phyloP scores from a whole-genome alignment of 306 rosid species.

The Vicia villosa region DNA sequence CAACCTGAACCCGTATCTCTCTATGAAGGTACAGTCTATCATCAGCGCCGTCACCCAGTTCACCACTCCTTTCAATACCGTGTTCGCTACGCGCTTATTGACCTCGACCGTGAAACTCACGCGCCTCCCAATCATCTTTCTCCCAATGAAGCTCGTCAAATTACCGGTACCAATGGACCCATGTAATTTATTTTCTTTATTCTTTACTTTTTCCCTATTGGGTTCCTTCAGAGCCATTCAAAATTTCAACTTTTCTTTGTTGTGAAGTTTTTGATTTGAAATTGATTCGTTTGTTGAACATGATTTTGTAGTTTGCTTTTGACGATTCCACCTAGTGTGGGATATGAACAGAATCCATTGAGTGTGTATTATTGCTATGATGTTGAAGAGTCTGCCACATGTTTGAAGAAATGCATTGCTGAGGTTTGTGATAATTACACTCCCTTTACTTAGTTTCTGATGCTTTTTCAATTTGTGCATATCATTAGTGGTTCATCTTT shows the following conservation, averaged over 20 bases:
- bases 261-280: slow-evolving; percentile 30
- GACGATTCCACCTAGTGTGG: slow-evolving; percentile 90
- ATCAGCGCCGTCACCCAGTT: slow-evolving; percentile 81
- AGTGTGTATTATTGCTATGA: slow-evolving; percentile 90
- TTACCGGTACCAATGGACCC: slow-evolving; percentile 67
- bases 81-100: slow-evolving; percentile 85
- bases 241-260: slow-evolving; percentile 11
- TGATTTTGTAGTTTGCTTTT: slow-evolving; percentile 61
- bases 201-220: neutral
- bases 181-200: slow-evolving; percentile 47
- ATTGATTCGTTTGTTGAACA: slow-evolving; percentile 24
- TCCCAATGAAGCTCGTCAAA: slow-evolving; percentile 66
- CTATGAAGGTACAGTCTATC: slow-evolving; percentile 84
- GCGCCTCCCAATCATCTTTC: slow-evolving; percentile 65
- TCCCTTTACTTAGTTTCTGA: slow-evolving; percentile 23
- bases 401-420: slow-evolving; percentile 83
- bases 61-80: slow-evolving; percentile 68
- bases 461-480: neutral
- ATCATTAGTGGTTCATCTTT: neutral
- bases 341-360: slow-evolving; percentile 93
- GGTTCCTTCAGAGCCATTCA: slow-evolving; percentile 27
- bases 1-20: slow-evolving; percentile 46
- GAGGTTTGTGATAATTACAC: slow-evolving; percentile 57
- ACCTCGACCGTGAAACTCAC: slow-evolving; percentile 53
- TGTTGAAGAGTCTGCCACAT: slow-evolving; percentile 49